Evolutionary conservation across 176 grass and related monocot species (phyloP), one percentile per base, ranked within the genome.

Genomic region (Triticum aestivum): DNA sequence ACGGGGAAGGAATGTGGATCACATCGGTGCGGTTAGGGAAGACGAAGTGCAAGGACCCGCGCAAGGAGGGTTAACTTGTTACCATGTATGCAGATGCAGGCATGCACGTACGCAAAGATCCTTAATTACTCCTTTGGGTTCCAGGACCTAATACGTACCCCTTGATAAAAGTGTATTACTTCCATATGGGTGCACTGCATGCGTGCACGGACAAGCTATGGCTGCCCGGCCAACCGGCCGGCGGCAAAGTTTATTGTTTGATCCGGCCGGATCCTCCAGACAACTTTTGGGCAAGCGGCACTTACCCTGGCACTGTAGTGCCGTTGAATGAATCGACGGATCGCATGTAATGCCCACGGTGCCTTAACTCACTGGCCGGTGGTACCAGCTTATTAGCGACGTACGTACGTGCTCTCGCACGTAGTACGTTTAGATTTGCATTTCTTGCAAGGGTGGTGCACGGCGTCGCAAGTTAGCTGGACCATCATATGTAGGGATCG

Each of bases 401-500:
- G 41, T 73, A 30, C 23, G 30, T 30, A 24, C 65, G 13, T 32
- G n/a, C 63, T 32, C 27, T 32, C 13, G 64, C 30, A 52, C 62
- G 79, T 6, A 1, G 80, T 71, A 70, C 80, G 23, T 11, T 5
- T 15, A 67, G 65, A 82, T 82, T 26, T 69, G 80, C 80, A 39
- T 82, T 82, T 58, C 66, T 82, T 82, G 80, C 80, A 45, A 82
- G 44, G 64, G 30, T 35, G 65, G 41, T 54, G 79, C 72, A 75
- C 15, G 11, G 70, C 8, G 39, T 26, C 70, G 38, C 39, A 42
- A 44, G 70, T 27, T 73, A 74, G 71, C 41, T 74, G 71, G 71
- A 27, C 39, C n/a, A 70, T 15, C 18, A 38, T 11, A 67, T 29
- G 3, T 35, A 26, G 11, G 12, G 23, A 51, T 51, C 15, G 45